Evolutionary conservation across 2,329 filamentous ascomycete genomes (phyloP), one percentile per base, ranked within the genome.

Genomic region (Penicillium sp.): DNA sequence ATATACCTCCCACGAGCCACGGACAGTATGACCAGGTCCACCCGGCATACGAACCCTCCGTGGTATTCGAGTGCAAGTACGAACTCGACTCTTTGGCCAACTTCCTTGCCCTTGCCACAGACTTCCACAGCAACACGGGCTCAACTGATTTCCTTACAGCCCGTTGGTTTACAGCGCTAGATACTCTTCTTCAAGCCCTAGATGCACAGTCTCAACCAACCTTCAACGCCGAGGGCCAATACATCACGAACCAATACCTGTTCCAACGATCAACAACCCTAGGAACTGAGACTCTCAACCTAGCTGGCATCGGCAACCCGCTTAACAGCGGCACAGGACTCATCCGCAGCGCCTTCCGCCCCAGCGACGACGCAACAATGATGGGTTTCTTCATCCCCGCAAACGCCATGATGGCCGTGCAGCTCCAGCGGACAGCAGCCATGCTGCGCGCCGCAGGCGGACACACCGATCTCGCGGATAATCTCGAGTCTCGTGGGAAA

Each of bases 41-140:
- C 70, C 95, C 95, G 0, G 83, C 84, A 0, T 98, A 96, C 73
- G 93, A 98, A 72, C 90, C 90, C 0, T 86, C 84, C 0, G 86
- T 89, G 53, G 95, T 99, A 3, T 99, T 97, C 67, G 95, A 99
- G 78, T 99, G 95, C 86, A 99, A 99, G 79, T 99, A 98, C 78
- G 95, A 99, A 81, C 88, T 99, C 23, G 95, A 99, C 79, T 97
- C 93, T 8, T 84, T 99, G 0, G 95, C 93, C 0, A 90, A 96
- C 73, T 99, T 99, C 76, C 84, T 99, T 6, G 88, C 91, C 0
- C 81, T 99, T 2, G 87, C 85, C 19, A 97, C 97, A 71, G 89
- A 97, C 69, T 98, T 96, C 78, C 85, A 95, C 78, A 87, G 90
- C 45, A 85, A 91, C 72, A 96, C 92, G 0, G 85, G 85, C 2